phyloP scores from a whole-genome alignment of 2,329 filamentous ascomycete species.

The Tetracladium maxilliforme region DNA sequence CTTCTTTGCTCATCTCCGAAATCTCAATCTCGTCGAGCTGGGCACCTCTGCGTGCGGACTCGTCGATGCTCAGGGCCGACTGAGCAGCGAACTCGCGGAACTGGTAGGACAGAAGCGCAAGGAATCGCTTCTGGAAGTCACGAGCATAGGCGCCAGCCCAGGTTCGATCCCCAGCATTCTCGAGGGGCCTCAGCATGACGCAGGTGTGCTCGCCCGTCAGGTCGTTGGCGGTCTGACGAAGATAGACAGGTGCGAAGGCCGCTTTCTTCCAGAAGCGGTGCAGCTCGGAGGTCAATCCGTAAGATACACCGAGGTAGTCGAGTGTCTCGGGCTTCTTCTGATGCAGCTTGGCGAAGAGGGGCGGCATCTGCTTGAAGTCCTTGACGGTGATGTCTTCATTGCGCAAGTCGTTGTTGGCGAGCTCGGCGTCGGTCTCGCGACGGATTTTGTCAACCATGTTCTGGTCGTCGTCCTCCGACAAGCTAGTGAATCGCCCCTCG shows the following conservation, averaged over 20 bases:
- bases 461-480: conserved; percentile 59
- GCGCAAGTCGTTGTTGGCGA: conserved; percentile 60
- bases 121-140: conserved; percentile 91
- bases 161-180: conserved; percentile 49
- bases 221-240: conserved; percentile 90
- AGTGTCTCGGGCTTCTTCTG: conserved; percentile 68
- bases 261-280: conserved; percentile 97
- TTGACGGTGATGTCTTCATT: conserved; percentile 82
- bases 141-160: conserved; percentile 83
- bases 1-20: conserved; percentile 50
- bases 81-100: conserved; percentile 72
- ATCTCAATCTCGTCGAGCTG: conserved; percentile 44
- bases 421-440: conserved; percentile 71
- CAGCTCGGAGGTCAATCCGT: conserved; percentile 72
- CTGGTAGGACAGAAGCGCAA: conserved; percentile 79
- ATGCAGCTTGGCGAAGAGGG: conserved; percentile 76
- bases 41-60: conserved; percentile 64
- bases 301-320: conserved; percentile 92
- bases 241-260: conserved; percentile 76
- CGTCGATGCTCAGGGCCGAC: conserved; percentile 74
- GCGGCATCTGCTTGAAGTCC: conserved; percentile 83
- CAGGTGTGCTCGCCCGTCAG: conserved; percentile 95
- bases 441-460: too few relatives aligned
- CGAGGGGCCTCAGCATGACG: conserved; percentile 83
- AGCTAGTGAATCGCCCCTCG: conserved; percentile 75